A percentile compares a stretch with the other conserved stretches of the same genome.
Evolutionary conservation across 495 filamentous ascomycete species (phyloP).

Genomic region (Neurospora sp.): DNA sequence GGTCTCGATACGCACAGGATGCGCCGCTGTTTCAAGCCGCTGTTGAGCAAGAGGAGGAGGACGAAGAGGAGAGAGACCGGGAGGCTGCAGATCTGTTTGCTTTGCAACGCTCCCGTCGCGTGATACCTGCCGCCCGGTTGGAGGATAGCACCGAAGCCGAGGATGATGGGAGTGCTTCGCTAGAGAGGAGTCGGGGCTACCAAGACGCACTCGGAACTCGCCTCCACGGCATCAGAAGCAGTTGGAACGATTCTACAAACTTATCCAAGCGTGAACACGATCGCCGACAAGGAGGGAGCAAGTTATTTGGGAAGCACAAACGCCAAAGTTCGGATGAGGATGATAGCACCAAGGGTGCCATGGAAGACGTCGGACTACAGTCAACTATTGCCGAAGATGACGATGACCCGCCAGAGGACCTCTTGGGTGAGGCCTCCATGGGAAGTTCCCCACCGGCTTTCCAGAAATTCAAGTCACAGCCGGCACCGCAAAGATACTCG

Average conservation of each 20-base stretch:
- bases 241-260: slow-evolving; percentile 45
- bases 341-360: slow-evolving; percentile 52
- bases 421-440: slow-evolving; percentile 40
- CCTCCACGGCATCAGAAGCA: slow-evolving; percentile 49
- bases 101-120: slow-evolving; percentile 74
- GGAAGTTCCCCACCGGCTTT: slow-evolving; percentile 75
- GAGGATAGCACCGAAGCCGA: slow-evolving; percentile 76
- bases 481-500: slow-evolving; percentile 14
- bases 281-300: slow-evolving; percentile 33
- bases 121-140: slow-evolving; percentile 70
- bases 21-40: slow-evolving; percentile 87
- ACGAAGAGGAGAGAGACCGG: slow-evolving; percentile 62
- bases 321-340: slow-evolving; percentile 27
- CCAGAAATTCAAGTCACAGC: slow-evolving; percentile 58
- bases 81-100: slow-evolving; percentile 92
- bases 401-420: slow-evolving; percentile 50
- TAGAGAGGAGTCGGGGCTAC: slow-evolving; percentile 48
- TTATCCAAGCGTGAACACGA: slow-evolving; percentile 15
- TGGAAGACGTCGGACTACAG: slow-evolving; percentile 86
- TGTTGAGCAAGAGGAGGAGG: slow-evolving; percentile 74
- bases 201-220: slow-evolving; percentile 29
- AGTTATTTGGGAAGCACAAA: slow-evolving; percentile 27
- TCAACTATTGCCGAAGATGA: slow-evolving; percentile 44
- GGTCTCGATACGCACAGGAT: slow-evolving; percentile 59
- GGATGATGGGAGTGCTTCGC: slow-evolving; percentile 50